These are phyloP conservation scores for Cyathus striatus DNA, from an alignment of 768 basidiomycete genomes.

Conservation along the genomic window DNA sequence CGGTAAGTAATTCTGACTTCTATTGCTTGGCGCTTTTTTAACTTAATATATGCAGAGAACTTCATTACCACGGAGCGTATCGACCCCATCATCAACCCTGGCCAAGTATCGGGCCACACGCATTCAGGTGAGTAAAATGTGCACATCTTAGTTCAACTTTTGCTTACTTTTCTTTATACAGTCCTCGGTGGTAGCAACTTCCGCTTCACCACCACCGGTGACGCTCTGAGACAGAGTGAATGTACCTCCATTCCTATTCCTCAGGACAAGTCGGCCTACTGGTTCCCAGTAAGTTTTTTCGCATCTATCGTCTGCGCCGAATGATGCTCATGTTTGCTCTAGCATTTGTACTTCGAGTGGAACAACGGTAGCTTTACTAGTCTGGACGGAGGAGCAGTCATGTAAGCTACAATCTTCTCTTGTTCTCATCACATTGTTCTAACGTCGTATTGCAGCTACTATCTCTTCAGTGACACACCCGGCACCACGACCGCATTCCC, in stretches of 20 bases:
- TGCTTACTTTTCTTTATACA: slow-evolving; percentile 9
- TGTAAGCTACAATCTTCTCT: slow-evolving; percentile 22
- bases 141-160: slow-evolving; percentile 2
- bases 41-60: slow-evolving; percentile 20
- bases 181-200: slow-evolving; percentile 54
- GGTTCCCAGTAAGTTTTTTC: slow-evolving; percentile 40
- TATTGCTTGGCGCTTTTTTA: background rate
- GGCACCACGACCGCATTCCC: slow-evolving; percentile 35
- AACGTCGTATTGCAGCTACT: too few relatives aligned
- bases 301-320: background rate
- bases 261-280: slow-evolving; percentile 50
- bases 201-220: slow-evolving; percentile 33
- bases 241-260: slow-evolving; percentile 51
- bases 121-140: slow-evolving; percentile 32
- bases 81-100: slow-evolving; percentile 46
- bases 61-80: slow-evolving; percentile 42
- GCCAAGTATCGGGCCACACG: slow-evolving; percentile 38
- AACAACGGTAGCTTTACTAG: slow-evolving; percentile 42
- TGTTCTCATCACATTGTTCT: too few relatives aligned
- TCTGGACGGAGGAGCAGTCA: slow-evolving; percentile 37
- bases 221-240: slow-evolving; percentile 35
- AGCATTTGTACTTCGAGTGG: slow-evolving; percentile 51
- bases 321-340: background rate
- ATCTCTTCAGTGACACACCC: slow-evolving; percentile 30
- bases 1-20: slow-evolving; percentile 18